These are phyloP conservation scores for Plectosphaerella cucumerina DNA, from an alignment of 2,329 filamentous ascomycete genomes.

Conservation along the genomic window DNA sequence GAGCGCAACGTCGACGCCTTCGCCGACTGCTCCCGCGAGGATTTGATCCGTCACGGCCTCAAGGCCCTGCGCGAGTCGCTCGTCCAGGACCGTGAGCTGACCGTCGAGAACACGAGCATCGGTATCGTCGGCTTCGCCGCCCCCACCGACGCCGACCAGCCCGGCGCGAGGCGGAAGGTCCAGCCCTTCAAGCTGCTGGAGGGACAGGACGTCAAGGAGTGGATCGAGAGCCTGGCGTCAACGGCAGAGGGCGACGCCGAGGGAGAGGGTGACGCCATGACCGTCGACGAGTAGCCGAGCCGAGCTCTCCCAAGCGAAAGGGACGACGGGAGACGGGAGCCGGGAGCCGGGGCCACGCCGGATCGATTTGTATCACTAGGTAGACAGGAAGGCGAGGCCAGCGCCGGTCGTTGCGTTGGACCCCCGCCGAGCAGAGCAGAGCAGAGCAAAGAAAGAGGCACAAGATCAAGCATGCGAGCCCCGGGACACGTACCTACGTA, in stretches of 20 bases:
- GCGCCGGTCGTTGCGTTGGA: not conserved
- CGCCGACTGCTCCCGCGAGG: constrained; percentile 69
- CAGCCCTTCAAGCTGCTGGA: constrained; percentile 91
- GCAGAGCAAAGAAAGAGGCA: too few relatives aligned
- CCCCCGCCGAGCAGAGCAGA: too few relatives aligned
- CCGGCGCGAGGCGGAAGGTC: constrained; percentile 40
- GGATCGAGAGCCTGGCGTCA: constrained; percentile 67
- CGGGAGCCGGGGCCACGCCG: not conserved
- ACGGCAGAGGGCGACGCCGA: constrained; percentile 38
- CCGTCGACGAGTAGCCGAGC: constrained; percentile 28
- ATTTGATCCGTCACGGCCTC: constrained; percentile 86
- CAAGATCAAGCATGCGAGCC: too few relatives aligned
- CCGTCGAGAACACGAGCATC: constrained; percentile 92
- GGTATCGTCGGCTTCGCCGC: constrained; percentile 66
- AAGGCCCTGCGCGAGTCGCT: constrained; percentile 91
- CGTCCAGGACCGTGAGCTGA: constrained; percentile 95
- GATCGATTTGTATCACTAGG: constrained; percentile 1
- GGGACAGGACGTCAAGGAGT: constrained; percentile 78
- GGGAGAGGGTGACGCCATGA: constrained; percentile 30
- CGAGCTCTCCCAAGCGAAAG: too few relatives aligned
- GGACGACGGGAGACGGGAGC: not conserved
- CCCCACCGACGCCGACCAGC: constrained; percentile 31
- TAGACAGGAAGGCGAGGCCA: not conserved
- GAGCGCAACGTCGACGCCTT: constrained; percentile 89
- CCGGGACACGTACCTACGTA: too few relatives aligned